Percentiles rank a stretch among this genome's conserved stretches.
phyloP scores from a whole-genome alignment of 352 stramenopile genomes.

The Phytophthora lateralis region DNA sequence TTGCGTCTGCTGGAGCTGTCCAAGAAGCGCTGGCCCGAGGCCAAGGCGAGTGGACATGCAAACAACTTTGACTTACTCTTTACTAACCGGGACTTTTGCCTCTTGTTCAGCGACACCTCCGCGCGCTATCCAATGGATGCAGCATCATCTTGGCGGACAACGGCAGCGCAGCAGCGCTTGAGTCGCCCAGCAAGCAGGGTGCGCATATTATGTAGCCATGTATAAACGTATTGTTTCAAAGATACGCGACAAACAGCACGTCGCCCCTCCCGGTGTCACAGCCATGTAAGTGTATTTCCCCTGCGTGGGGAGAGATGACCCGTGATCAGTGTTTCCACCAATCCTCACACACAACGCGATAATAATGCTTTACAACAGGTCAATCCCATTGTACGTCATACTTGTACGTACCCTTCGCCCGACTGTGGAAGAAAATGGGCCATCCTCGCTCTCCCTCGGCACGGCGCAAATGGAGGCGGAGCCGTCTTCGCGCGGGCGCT shows the following conservation, averaged over 20 bases:
- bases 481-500: conserved; percentile 25
- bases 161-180: conserved; percentile 1
- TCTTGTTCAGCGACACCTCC: conserved; percentile 54
- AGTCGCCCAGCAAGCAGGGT: not conserved
- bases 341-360: not conserved
- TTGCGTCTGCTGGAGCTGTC: conserved; percentile 68
- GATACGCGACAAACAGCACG: not conserved
- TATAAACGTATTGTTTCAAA: conserved; percentile 16
- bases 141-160: conserved; percentile 66
- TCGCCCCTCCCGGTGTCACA: conserved; percentile 3
- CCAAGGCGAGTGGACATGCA: conserved; percentile 42
- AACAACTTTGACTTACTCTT: conserved; percentile 1
- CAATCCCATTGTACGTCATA: not conserved
- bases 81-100: conserved; percentile 11
- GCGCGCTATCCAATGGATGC: conserved; percentile 72
- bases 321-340: conserved; percentile 1
- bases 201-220: conserved; percentile 21
- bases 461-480: conserved; percentile 23
- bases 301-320: conserved; percentile 11
- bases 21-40: conserved; percentile 70
- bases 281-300: not conserved
- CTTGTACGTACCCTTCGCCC: conserved; percentile 3
- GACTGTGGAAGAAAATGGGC: conserved; percentile 25
- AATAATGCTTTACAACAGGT: not conserved
- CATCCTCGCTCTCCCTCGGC: not conserved